Evolutionary conservation across 495 filamentous ascomycete genomes (phyloP).

Genomic region (Geopyxis carbonaria): DNA sequence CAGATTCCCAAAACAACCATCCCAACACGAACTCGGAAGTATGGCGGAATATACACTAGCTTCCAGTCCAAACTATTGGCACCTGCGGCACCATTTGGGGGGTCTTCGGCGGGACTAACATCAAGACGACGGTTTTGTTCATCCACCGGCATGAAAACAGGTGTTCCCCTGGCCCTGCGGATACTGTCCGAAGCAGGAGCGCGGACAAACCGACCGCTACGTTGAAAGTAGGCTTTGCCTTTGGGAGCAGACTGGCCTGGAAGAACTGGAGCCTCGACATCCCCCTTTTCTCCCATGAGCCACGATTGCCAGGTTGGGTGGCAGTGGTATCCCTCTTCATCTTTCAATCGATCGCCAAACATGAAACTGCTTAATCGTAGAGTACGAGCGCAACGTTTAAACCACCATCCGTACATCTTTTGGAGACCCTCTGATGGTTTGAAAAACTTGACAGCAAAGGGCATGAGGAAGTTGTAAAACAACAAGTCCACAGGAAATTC

Average conservation of each 20-base stretch:
- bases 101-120: constrained; percentile 24
- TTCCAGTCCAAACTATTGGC: constrained; percentile 48
- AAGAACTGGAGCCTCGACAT: constrained; percentile 33
- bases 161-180: constrained; percentile 66
- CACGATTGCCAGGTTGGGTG: constrained; percentile 36
- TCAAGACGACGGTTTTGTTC: constrained; percentile 52
- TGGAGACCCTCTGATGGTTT: constrained; percentile 72
- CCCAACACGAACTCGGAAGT: constrained; percentile 62
- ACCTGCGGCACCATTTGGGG: constrained; percentile 42
- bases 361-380: constrained; percentile 81
- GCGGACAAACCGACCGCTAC: constrained; percentile 71
- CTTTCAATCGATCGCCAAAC: constrained; percentile 60
- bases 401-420: constrained; percentile 88
- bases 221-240: constrained; percentile 37
- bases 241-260: constrained; percentile 25
- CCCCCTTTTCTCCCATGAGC: constrained; percentile 27
- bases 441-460: constrained; percentile 60
- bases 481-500: constrained; percentile 90
- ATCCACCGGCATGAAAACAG: constrained; percentile 66
- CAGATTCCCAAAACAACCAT: constrained; percentile 81
- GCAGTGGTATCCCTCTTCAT: constrained; percentile 63
- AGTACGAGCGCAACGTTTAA: constrained; percentile 63
- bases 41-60: constrained; percentile 76
- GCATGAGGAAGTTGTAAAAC: constrained; percentile 93
- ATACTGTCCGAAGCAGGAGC: constrained; percentile 86